Conservation (phyloP, 495 filamentous ascomycete species). For the Penicillium paradoxum region DNA sequence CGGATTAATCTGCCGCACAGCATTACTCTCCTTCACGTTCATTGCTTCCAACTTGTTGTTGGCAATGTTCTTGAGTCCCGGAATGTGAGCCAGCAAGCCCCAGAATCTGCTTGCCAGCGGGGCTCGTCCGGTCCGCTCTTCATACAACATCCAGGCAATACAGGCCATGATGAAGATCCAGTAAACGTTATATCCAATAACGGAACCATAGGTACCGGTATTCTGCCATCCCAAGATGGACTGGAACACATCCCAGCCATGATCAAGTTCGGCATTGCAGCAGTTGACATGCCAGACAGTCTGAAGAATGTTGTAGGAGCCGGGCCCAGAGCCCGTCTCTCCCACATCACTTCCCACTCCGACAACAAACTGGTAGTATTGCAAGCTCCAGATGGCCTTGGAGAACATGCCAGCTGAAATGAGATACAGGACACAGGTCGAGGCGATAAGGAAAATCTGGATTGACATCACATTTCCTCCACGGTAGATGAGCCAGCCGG, state of each 20-base stretch:
- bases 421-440: constrained; percentile 70
- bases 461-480: constrained; percentile 55
- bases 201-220: constrained; percentile 66
- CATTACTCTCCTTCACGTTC: background rate
- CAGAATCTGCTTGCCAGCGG: background rate
- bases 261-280: constrained; percentile 66
- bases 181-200: constrained; percentile 69
- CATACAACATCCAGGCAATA: background rate
- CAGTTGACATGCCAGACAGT: constrained; percentile 86
- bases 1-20: no score
- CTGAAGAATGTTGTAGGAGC: constrained; percentile 72
- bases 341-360: constrained; percentile 60
- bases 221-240: constrained; percentile 71
- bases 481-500: constrained; percentile 65
- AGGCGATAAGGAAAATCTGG: constrained; percentile 66
- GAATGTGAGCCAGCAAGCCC: background rate
- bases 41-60: background rate
- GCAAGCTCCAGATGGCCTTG: constrained; percentile 60
- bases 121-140: background rate
- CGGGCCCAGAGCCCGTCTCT: constrained; percentile 65
- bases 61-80: background rate
- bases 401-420: constrained; percentile 73
- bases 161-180: background rate
- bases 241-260: constrained; percentile 80
- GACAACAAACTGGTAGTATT: constrained; percentile 51